Evolutionary conservation across 2,329 filamentous ascomycete genomes (phyloP).

Genomic region (Claviceps maximensis): DNA sequence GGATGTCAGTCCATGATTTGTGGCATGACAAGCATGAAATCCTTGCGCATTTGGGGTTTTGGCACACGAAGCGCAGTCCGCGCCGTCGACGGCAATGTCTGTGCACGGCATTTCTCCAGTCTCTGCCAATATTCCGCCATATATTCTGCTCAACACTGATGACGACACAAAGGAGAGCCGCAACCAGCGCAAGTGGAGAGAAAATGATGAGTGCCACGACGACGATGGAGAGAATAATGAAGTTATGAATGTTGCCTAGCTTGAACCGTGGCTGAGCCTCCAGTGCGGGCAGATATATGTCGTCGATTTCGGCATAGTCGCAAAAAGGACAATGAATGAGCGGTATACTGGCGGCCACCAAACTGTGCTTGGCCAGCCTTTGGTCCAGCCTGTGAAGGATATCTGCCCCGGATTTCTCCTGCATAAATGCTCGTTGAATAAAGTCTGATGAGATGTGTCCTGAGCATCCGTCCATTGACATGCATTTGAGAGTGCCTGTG

Average conservation of each 20-base stretch:
- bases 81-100: constrained; percentile 58
- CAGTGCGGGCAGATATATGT: constrained; percentile 48
- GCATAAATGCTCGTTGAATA: constrained; percentile 58
- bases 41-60: constrained; percentile 51
- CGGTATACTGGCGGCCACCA: constrained; percentile 60
- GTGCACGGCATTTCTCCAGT: constrained; percentile 47
- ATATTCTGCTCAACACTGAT: constrained; percentile 30
- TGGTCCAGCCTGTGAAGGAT: constrained; percentile 65
- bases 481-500: constrained; percentile 64
- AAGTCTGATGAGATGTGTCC: constrained; percentile 60
- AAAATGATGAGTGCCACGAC: constrained; percentile 43
- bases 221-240: constrained; percentile 37
- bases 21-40: constrained; percentile 70
- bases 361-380: constrained; percentile 60
- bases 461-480: constrained; percentile 67
- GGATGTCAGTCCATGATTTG: constrained; percentile 76
- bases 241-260: constrained; percentile 33
- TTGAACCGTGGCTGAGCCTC: constrained; percentile 45
- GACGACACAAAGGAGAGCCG: constrained; percentile 31
- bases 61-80: constrained; percentile 67
- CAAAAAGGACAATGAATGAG: constrained; percentile 84
- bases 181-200: constrained; percentile 36
- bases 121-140: constrained; percentile 25
- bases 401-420: constrained; percentile 56
- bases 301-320: constrained; percentile 78